Conservation (phyloP, 106 monocot species). For the Ottelia alismoides region DNA sequence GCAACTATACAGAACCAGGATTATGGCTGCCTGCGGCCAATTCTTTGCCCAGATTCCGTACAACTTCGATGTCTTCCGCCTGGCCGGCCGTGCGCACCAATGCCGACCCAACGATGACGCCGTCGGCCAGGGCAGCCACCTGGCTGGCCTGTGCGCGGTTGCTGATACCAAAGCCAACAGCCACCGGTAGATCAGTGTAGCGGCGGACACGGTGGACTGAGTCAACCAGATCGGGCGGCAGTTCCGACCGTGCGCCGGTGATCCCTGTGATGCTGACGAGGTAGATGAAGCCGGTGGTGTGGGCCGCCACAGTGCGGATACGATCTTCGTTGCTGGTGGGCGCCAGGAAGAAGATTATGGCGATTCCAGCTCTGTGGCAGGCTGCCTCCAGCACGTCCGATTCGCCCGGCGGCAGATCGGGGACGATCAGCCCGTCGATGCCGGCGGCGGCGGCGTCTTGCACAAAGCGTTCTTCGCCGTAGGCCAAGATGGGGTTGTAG, state of each 20-base stretch:
- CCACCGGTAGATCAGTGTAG: background rate
- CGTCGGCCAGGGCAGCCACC: background rate
- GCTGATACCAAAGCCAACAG: background rate
- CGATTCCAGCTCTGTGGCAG: background rate
- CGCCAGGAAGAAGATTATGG: background rate
- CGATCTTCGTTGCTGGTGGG: background rate
- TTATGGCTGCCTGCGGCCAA: no score
- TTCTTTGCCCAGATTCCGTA: no score
- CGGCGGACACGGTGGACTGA: background rate
- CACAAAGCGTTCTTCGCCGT: background rate
- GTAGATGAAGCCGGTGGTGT: background rate
- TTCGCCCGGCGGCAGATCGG: background rate
- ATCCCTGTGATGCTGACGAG: background rate
- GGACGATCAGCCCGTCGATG: background rate
- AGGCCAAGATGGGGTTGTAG: background rate
- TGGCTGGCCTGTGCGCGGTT: background rate
- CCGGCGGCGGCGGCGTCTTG: no score
- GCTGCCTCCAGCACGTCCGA: background rate
- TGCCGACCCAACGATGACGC: background rate
- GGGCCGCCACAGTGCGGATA: background rate
- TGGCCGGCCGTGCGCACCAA: no score
- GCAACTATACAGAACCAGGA: no score
- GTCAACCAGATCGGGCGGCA: background rate
- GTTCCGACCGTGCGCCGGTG: background rate
- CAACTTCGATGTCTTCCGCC: no score